phyloP scores from a whole-genome alignment of 306 rosid genomes.

The Prinsepia uniflora region DNA sequence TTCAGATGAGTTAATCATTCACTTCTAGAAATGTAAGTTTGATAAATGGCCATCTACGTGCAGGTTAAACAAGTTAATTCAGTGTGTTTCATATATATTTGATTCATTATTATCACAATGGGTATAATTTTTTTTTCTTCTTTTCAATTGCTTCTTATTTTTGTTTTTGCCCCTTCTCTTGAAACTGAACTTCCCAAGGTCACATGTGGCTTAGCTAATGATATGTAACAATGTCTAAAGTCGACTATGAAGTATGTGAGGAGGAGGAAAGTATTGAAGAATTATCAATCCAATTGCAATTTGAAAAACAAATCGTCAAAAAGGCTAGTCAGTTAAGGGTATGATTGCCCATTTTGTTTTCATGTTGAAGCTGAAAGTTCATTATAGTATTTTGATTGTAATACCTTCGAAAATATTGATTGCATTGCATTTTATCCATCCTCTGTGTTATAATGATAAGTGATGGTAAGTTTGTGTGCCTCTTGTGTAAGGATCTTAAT shows the following conservation, averaged over 20 bases:
- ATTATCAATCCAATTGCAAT: neutral
- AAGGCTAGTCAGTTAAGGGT: neutral
- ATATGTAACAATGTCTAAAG: neutral
- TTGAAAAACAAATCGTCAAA: neutral
- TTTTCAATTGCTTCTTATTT: too few relatives aligned
- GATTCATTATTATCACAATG: neutral
- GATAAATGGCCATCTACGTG: neutral
- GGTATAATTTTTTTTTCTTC: too few relatives aligned
- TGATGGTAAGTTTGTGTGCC: conserved; percentile 7
- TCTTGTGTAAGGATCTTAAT: conserved; percentile 51
- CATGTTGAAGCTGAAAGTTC: neutral
- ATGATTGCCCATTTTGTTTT: neutral
- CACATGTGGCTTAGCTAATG: neutral
- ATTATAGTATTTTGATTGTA: neutral
- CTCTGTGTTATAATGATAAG: neutral
- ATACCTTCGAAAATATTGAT: neutral
- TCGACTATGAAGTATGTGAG: neutral
- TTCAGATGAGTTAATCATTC: neutral
- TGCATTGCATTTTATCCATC: too few relatives aligned
- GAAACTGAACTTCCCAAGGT: neutral
- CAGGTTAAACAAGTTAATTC: neutral
- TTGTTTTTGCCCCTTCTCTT: too few relatives aligned
- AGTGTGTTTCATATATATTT: neutral
- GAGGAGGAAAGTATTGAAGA: neutral
- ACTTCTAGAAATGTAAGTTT: neutral